phyloP scores from a whole-genome alignment of 805 yeast genomes.

The Yamadazyma laniorum region DNA sequence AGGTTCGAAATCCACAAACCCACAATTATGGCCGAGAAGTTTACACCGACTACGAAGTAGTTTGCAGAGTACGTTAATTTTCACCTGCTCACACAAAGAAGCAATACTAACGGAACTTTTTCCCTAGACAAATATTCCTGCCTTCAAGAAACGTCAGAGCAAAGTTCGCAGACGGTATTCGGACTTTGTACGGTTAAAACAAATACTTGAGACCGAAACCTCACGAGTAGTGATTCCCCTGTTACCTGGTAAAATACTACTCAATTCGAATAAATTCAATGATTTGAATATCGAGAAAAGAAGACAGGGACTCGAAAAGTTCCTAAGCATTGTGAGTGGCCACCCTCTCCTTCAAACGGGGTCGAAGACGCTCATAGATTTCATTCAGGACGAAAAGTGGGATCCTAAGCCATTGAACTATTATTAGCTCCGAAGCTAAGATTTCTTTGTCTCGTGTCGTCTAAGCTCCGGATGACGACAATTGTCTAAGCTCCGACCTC shows the following conservation, averaged over 20 bases:
- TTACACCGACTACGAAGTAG: conserved; percentile 90
- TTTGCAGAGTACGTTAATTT: conserved; percentile 49
- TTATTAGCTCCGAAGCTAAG: conserved; percentile 4
- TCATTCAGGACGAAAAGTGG: conserved; percentile 87
- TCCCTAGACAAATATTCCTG: conserved; percentile 73
- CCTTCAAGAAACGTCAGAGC: conserved; percentile 63
- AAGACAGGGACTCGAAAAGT: conserved; percentile 78
- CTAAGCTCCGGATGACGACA: not conserved
- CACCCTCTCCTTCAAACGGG: conserved; percentile 94
- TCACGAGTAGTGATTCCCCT: conserved; percentile 80
- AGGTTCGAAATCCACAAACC: conserved; percentile 63
- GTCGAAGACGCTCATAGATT: conserved; percentile 68
- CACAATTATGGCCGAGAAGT: conserved; percentile 62
- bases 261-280: conserved; percentile 66
- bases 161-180: conserved; percentile 82
- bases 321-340: conserved; percentile 76
- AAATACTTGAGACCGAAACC: conserved; percentile 70
- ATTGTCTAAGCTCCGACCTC: not conserved
- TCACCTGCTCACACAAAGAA: not conserved
- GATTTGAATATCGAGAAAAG: conserved; percentile 83
- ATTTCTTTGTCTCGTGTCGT: no score
- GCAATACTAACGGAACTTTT: conserved; percentile 15
- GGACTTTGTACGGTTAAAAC: conserved; percentile 82
- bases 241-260: conserved; percentile 83
- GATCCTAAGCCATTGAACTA: conserved; percentile 29